Base-by-base conservation (phyloP, 208 protist species). In the Leishmania arabica region DNA sequence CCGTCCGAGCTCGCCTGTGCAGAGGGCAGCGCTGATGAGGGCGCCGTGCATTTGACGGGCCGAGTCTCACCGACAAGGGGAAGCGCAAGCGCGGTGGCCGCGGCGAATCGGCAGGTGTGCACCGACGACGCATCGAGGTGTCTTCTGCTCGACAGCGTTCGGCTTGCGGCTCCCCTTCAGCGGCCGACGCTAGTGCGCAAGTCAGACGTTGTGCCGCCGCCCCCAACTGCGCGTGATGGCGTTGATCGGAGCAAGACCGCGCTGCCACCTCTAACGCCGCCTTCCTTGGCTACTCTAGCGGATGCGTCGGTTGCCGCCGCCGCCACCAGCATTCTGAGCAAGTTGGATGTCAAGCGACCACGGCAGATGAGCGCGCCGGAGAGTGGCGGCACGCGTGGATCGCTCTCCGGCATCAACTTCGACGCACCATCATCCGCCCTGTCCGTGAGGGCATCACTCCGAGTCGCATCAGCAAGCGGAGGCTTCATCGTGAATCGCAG, bases 1-100 rank as follows among this genome's bases (percentile, higher is more conserved):
- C 88, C 88, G 0, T 83, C 83, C 2, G 83, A 91, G 53, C 66
- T 91, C 9, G 65, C 64, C 70, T 31, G 65, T 54, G 42, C 9
- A 4, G 21, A 69, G 17, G 37, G 42, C 45, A 17, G 53, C 64
- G 11, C 13, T 42, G 34, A 1, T 54, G 34, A 5, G 47, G 72
- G 7, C 4, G 56, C 60, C 4, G 24, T n/a, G 45, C 6, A 42
- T 53, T 49, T 9, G n/a, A 27, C 45, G 24, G 60, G 1, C 56
- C 42, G 17, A 51, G 7, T 19, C 24, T 13, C 60, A 40, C 66
- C 31, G 31, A 27, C 27, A 47, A 21, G 27, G 5, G n/a, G 8
- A n/a, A 27, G 19, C 34, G 51, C 51, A 47, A 42, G 31, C 37
- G 51, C 21, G 27, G 2, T 51, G 53, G 45, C 2, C 40, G 60